Base-by-base conservation (phyloP, 2,329 filamentous ascomycete genomes). In the Sporothrix mexicana region DNA sequence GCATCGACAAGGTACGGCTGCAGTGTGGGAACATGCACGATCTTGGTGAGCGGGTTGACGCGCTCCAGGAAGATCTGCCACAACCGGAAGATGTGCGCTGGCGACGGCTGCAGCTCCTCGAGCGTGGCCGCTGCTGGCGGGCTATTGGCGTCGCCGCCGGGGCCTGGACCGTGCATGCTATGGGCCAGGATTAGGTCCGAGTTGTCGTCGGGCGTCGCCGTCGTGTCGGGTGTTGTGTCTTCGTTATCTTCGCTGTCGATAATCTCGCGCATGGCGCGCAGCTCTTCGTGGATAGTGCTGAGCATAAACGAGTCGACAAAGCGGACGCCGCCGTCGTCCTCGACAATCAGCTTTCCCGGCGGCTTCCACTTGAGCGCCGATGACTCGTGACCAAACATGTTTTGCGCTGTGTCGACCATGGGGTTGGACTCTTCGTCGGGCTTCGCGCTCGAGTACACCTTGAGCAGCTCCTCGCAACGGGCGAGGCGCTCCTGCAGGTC, bases 1-100 rank as follows among this genome's bases (percentile, higher is more conserved):
- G 90, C 90, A 73, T 92, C 87, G 51, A 92, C 85, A 8, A 94
- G 83, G 62, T 87, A 86, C 1, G 87, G 86, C 77, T 94, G 90
- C 3, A 93, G 80, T 0, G 90, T 90, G 0, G 92, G 92, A 1
- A 91, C 87, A 78, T 95, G 93, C 30, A 93, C 89, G 62, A 88
- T 82, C 78, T 94, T 95, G 76, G 89, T 88, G 62, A 94, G 79
- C 0, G 92, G 92, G 77, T 95, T 92, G 72, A 95, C 89, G 74
- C 93, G 90, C 67, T 93, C 89, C 6, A 94, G 82, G 76, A 91
- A 94, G 9, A 89, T 84, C 78, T 94, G 91, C 93, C 93, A 95
- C 5, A 95, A 84, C 69, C 86, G 86, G 77, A 93, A 90, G 36
- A 92, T 87, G 47, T 93, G 88, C 13, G 88, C 85, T 0, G 90